Evolutionary conservation across 1,139 yeast genomes (phyloP), one percentile per base, ranked within the genome.

Genomic region (Schwanniomyces etchellsii): DNA sequence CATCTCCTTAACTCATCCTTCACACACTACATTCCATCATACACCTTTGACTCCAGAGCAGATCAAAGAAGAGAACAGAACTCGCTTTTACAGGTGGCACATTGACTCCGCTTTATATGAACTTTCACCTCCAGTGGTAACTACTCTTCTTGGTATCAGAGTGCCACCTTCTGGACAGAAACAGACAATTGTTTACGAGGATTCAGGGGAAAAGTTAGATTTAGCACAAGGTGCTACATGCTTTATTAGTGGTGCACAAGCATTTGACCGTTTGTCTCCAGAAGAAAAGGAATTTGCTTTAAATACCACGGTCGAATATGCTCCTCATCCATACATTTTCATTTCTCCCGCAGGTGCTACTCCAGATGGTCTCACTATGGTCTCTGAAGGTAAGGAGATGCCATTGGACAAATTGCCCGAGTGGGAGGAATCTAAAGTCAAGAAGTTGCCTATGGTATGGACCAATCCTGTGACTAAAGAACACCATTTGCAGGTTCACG

Each of bases 31-130:
- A 2, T 85, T 85, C 71, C 95, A 85, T 59, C 78, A 78, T 42
- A 60, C 68, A 13, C 70, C 78, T 1, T 68, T 85, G 39, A 63
- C 77, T n/a, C 69, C 71, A 17, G 71, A 72, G 20, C 77, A 82
- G 39, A 74, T 81, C 44, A 64, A 62, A 33, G 69, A 70, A 3
- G 63, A 72, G 18, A 74, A 78, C 34, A 70, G 71, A 53, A 85
- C 95, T 2, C 70, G 93, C 43, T 85, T 80, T 54, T 85, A 84
- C 70, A 75, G 95, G 60, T 85, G 95, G 95, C 95, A 85, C 58
- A 83, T 85, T 44, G 95, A 85, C 57, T 81, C 91, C 28, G 95
- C 95, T 4, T 70, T 85, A 30, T 85, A 85, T 47, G 95, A 76
- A 21, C 68, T 84, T 45, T 76, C 89, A 5, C 95, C 95, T 17